phyloP scores from a whole-genome alignment of 176 grass and related monocot species.

The Chloris gayana region DNA sequence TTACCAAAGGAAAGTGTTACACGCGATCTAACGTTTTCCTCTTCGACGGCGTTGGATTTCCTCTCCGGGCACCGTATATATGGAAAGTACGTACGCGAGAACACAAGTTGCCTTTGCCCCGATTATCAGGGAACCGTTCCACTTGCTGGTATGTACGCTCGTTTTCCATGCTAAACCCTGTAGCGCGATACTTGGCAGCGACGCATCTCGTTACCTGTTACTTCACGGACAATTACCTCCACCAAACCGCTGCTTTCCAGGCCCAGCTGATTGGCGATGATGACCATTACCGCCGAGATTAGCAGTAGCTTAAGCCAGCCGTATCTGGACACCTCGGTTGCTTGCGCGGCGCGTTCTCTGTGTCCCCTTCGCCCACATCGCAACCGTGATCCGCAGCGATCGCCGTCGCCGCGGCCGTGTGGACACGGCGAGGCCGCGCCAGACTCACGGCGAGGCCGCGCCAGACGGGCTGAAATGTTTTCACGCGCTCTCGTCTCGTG shows the following conservation, averaged over 20 bases:
- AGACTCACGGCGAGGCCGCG: no score
- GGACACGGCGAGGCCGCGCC: constrained; percentile 6
- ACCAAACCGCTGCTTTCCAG: constrained; percentile 13
- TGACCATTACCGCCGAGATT: background rate
- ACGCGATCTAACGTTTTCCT: background rate
- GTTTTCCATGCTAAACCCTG: background rate
- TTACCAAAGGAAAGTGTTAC: background rate
- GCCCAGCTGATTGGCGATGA: no score
- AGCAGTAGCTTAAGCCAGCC: background rate
- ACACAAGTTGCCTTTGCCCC: background rate
- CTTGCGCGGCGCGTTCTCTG: constrained; percentile 1
- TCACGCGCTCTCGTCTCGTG: constrained; percentile 1
- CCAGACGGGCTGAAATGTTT: background rate
- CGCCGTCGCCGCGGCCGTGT: background rate
- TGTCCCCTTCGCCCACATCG: background rate
- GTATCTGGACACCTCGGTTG: constrained; percentile 4
- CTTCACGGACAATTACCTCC: constrained; percentile 19
- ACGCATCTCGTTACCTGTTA: constrained; percentile 31
- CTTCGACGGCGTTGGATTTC: background rate
- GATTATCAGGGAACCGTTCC: background rate
- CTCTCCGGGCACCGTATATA: background rate
- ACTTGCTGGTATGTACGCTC: no score
- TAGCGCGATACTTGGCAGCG: background rate
- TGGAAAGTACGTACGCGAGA: background rate
- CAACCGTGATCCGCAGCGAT: background rate